These are phyloP conservation scores for Dothideomycetes sp. DNA, from an alignment of 2,329 filamentous ascomycete genomes.

Conservation along the genomic window DNA sequence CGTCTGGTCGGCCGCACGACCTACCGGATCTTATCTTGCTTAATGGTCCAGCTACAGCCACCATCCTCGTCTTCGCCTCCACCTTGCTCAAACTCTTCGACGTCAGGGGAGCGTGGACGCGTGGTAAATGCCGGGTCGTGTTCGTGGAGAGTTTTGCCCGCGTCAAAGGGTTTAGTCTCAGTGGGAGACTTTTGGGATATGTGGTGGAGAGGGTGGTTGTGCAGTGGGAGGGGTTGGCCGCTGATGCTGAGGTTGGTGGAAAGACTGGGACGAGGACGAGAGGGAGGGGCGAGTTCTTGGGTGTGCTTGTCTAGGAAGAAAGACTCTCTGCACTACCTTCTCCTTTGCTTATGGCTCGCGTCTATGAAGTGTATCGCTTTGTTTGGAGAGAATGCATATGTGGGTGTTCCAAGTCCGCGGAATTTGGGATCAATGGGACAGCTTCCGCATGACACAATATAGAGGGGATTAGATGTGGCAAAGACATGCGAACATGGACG, in stretches of 20 bases:
- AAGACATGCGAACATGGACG: too few species aligned
- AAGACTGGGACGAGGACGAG: too few species aligned
- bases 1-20: not conserved
- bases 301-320: slow-evolving; percentile 20
- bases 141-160: slow-evolving; percentile 93
- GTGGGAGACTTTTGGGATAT: slow-evolving; percentile 61
- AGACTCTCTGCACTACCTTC: too few species aligned
- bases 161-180: slow-evolving; percentile 71
- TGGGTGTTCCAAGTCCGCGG: too few species aligned
- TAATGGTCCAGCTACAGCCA: slow-evolving; percentile 81
- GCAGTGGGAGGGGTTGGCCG: slow-evolving; percentile 64
- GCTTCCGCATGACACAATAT: too few species aligned
- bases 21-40: slow-evolving; percentile 70
- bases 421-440: too few species aligned
- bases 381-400: too few species aligned
- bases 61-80: slow-evolving; percentile 56
- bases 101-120: slow-evolving; percentile 22
- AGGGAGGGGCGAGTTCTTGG: slow-evolving; percentile 32
- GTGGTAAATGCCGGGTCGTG: slow-evolving; percentile 56
- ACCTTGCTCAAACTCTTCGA: slow-evolving; percentile 45
- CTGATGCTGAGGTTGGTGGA: slow-evolving; percentile 33
- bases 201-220: slow-evolving; percentile 72
- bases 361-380: too few species aligned
- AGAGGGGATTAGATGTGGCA: too few species aligned
- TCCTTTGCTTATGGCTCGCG: too few species aligned